Conservation (phyloP, 2,329 filamentous ascomycete genomes). For the Eutypella sp. region DNA sequence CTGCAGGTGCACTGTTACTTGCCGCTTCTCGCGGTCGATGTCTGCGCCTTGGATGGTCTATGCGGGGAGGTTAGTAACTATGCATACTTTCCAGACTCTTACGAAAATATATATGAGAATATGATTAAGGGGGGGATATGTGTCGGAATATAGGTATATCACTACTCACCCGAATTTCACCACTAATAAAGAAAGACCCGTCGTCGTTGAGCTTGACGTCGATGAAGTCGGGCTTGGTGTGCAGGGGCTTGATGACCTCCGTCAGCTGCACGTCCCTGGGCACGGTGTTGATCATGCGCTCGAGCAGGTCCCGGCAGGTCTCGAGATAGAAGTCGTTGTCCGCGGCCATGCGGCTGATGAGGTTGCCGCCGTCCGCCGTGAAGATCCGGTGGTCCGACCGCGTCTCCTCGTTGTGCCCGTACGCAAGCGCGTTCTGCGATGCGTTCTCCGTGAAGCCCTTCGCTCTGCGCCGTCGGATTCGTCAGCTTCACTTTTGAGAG, state of each 20-base stretch:
- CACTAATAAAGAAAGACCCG: slow-evolving; percentile 13
- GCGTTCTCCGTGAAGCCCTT: slow-evolving; percentile 18
- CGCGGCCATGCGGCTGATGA: slow-evolving; percentile 21
- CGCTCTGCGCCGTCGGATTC: neutral
- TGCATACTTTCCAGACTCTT: neutral
- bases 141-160: neutral
- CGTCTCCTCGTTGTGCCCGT: slow-evolving; percentile 20
- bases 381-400: slow-evolving; percentile 24
- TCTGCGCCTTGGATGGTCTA: neutral
- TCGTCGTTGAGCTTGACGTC: slow-evolving; percentile 18
- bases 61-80: neutral
- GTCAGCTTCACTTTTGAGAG: neutral
- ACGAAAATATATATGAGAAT: too few relatives aligned
- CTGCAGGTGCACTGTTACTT: neutral
- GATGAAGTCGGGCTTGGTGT: slow-evolving; percentile 22
- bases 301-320: slow-evolving; percentile 19
- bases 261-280: slow-evolving; percentile 15
- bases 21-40: neutral
- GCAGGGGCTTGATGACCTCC: slow-evolving; percentile 15
- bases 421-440: slow-evolving; percentile 19
- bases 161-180: slow-evolving; percentile 19
- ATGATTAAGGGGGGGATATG: neutral
- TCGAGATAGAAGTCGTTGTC: slow-evolving; percentile 17
- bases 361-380: slow-evolving; percentile 22
- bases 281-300: slow-evolving; percentile 24